Percentiles rank a stretch among this genome's conserved stretches.
Evolutionary conservation across 805 yeast species (phyloP).

Genomic region (Yueomyces sinensis): DNA sequence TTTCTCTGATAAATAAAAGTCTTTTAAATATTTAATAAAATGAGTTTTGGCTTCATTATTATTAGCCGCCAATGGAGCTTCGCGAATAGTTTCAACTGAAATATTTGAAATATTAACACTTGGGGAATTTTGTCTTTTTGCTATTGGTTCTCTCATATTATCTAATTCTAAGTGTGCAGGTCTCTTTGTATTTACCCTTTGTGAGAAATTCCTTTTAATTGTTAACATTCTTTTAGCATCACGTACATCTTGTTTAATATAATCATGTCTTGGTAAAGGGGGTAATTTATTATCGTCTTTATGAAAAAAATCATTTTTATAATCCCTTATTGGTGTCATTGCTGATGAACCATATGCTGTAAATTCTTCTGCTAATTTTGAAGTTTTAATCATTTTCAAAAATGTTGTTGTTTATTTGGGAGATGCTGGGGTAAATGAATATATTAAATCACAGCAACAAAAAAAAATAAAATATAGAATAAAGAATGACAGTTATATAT

Average conservation of each 20-base stretch:
- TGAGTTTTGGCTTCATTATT: not conserved
- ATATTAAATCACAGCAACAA: no score
- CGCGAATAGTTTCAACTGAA: not conserved
- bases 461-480: no score
- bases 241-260: slow-evolving; percentile 1
- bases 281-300: slow-evolving; percentile 15
- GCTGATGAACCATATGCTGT: slow-evolving; percentile 12
- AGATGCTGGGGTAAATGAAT: no score
- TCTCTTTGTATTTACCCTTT: slow-evolving; percentile 6
- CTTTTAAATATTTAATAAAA: slow-evolving; percentile 15
- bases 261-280: not conserved
- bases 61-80: not conserved
- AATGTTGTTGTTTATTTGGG: no score
- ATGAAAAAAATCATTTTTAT: slow-evolving; percentile 19
- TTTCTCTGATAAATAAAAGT: slow-evolving; percentile 24
- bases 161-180: slow-evolving; percentile 17
- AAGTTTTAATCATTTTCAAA: slow-evolving; percentile 17
- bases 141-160: slow-evolving; percentile 2
- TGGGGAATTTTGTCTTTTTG: slow-evolving; percentile 27
- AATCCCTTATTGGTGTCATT: slow-evolving; percentile 23
- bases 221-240: not conserved
- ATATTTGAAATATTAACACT: not conserved
- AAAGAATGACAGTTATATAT: no score
- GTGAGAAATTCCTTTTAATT: not conserved
- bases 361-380: slow-evolving; percentile 13